Base-by-base conservation (phyloP, 352 stramenopile species). In the Phytopythium litorale region DNA sequence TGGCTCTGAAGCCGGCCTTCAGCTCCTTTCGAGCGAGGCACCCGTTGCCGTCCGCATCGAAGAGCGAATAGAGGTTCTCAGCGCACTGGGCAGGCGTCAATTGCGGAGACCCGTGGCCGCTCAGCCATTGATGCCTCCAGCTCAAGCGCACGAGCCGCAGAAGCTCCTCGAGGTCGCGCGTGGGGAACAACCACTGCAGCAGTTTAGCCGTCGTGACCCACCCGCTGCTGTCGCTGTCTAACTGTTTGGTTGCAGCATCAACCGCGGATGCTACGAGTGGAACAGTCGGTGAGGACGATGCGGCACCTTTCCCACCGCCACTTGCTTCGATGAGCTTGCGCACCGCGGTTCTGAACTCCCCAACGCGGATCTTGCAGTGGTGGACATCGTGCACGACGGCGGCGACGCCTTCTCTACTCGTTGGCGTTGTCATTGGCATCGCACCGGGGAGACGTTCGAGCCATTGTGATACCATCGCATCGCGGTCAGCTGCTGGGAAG, bases 181-280 rank as follows among this genome's bases (percentile, higher is more conserved):
- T 53, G 19, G 84, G 81, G 37, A 79, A 82, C 16, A 78, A 54
- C 81, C 84, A 93, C 1, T 33, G 11, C 7, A 52, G 63, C 6
- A 93, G 59, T 51, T 91, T 82, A 21, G 49, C 60, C 7, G 80
- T 85, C 12, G 84, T 88, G 57, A 93, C 77, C 80, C 80, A 91
- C 12, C 78, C 78, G 35, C 84, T 93, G 13, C 55, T 52, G 55
- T 91, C 77, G 8, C 64, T 74, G 58, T 93, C 80, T 5, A 91
- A 64, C 25, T 58, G 66, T n/a, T 73, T 68, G 6, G 81, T 58
- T 0, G 52, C 18, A 43, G 71, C 33, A 42, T 60, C 42, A 18
- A 60, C 23, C 21, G 40, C 55, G 15, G 40, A 37, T 4, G 12
- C 35, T 19, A 49, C 53, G 13, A 49, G 12, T 13, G 35, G 38